A percentile compares a stretch with the other conserved stretches of the same genome.
Evolutionary conservation across 2,329 filamentous ascomycete species (phyloP).

Genomic region (Teratosphaeria zuluensis): DNA sequence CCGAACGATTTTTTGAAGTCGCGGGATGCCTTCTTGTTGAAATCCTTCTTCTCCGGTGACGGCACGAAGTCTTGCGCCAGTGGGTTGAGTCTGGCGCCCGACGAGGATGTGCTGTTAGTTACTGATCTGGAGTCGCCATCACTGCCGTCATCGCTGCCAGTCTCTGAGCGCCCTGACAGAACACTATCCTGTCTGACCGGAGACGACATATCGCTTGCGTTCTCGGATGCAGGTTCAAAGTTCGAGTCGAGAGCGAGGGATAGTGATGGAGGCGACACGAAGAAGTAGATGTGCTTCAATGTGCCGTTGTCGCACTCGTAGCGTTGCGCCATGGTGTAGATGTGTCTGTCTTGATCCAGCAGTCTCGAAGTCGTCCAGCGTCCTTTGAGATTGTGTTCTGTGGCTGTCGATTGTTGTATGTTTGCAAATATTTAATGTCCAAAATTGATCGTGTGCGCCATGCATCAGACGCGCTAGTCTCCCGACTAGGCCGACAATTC

Average conservation of each 20-base stretch:
- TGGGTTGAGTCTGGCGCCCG: background rate
- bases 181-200: background rate
- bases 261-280: slow-evolving; percentile 1
- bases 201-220: background rate
- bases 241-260: background rate
- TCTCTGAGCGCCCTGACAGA: slow-evolving; percentile 1
- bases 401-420: background rate
- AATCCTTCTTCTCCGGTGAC: background rate
- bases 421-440: background rate
- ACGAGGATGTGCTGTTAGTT: background rate
- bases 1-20: background rate
- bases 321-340: background rate
- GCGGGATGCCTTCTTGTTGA: background rate
- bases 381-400: background rate
- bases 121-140: background rate
- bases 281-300: slow-evolving; percentile 14
- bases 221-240: background rate
- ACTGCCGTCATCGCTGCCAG: slow-evolving; percentile 2
- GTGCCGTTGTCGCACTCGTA: background rate
- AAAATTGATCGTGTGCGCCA: background rate
- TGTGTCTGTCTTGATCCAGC: background rate
- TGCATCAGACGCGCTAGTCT: background rate
- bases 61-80: background rate
- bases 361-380: background rate
- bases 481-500: background rate